phyloP scores from a whole-genome alignment of 306 rosid genomes.

The Hippophae rhamnoides region DNA sequence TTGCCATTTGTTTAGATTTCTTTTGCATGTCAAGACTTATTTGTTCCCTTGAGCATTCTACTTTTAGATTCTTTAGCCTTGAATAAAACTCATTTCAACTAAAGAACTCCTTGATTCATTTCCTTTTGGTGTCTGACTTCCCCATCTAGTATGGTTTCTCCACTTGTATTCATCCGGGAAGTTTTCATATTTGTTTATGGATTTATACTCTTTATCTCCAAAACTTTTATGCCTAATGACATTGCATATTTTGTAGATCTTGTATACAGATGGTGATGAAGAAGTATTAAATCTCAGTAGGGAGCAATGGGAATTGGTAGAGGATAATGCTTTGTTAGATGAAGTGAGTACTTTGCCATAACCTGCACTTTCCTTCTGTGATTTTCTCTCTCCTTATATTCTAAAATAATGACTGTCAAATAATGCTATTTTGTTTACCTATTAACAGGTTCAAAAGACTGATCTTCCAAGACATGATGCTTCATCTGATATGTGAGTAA shows the following conservation, averaged over 20 bases:
- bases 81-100: constrained; percentile 12
- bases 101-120: background rate
- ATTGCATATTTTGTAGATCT: constrained; percentile 28
- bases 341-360: constrained; percentile 30
- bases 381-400: background rate
- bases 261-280: constrained; percentile 50
- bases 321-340: constrained; percentile 18
- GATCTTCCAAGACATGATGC: constrained; percentile 28
- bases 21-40: constrained; percentile 3
- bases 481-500: constrained; percentile 43
- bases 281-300: constrained; percentile 50
- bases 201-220: background rate
- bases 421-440: constrained; percentile 7
- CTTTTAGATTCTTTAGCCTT: constrained; percentile 14
- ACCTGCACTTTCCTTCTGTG: constrained; percentile 3
- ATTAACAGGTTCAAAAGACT: constrained; percentile 32
- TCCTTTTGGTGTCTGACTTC: background rate
- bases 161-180: too few species aligned
- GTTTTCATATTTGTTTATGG: background rate
- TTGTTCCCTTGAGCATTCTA: constrained; percentile 19
- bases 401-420: background rate
- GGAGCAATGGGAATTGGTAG: constrained; percentile 41
- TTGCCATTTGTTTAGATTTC: background rate
- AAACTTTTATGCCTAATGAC: constrained; percentile 5
- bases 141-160: background rate